Conservation (phyloP, 2,329 filamentous ascomycete species). For the Cercospora zeina region DNA sequence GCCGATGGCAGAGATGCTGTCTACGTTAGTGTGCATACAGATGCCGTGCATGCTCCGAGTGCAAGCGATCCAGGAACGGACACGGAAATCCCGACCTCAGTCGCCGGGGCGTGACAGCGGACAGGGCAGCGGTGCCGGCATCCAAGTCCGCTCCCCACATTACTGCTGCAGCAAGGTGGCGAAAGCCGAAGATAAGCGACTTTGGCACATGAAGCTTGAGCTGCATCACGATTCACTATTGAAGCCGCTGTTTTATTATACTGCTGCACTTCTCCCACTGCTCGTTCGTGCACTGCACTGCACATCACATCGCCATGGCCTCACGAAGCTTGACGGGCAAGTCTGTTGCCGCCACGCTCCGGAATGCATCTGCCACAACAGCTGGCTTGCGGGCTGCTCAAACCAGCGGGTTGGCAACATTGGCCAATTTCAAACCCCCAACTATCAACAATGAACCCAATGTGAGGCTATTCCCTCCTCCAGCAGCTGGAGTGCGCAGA, state of each 20-base stretch:
- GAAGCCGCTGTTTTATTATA: neutral
- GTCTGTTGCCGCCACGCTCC: constrained; percentile 11
- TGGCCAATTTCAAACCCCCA: constrained; percentile 86
- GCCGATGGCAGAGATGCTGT: neutral
- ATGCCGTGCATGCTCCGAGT: constrained; percentile 4
- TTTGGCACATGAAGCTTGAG: constrained; percentile 13
- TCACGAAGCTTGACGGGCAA: constrained; percentile 19
- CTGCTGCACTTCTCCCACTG: constrained; percentile 1
- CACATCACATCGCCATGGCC: constrained; percentile 19
- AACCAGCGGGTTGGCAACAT: constrained; percentile 50
- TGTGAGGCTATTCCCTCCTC: constrained; percentile 55
- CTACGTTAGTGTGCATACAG: neutral
- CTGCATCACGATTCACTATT: constrained; percentile 10
- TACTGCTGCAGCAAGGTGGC: constrained; percentile 6
- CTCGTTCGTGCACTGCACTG: neutral
- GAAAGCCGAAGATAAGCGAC: constrained; percentile 21
- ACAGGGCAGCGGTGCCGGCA: constrained; percentile 7
- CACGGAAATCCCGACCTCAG: neutral
- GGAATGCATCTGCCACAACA: constrained; percentile 11
- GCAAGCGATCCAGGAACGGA: constrained; percentile 13
- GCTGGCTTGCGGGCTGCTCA: constrained; percentile 28
- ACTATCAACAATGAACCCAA: constrained; percentile 93
- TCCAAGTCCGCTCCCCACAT: constrained; percentile 13
- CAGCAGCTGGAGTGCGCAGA: neutral
- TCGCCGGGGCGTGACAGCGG: neutral